phyloP scores from a whole-genome alignment of 495 filamentous ascomycete species.

The Hypoxylon fragiforme region DNA sequence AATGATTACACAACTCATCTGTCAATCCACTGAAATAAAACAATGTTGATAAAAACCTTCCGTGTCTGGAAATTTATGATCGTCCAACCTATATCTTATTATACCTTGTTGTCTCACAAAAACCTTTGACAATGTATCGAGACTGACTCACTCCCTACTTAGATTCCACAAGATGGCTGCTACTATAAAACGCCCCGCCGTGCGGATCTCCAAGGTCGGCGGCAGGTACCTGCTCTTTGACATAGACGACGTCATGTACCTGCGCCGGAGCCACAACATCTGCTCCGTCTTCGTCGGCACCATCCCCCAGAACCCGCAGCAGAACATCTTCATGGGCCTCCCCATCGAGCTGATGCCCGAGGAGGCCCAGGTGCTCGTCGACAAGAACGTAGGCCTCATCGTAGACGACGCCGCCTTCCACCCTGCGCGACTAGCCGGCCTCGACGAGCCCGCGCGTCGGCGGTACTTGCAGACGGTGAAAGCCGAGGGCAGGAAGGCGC shows the following conservation, averaged over 20 bases:
- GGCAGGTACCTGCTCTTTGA: conserved; percentile 89
- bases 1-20: conserved; percentile 78
- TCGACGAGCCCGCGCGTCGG: conserved; percentile 58
- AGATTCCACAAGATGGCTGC: conserved; percentile 40
- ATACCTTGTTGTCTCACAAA: background rate
- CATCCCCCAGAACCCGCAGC: conserved; percentile 86
- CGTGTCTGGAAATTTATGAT: conserved; percentile 46
- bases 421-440: conserved; percentile 57
- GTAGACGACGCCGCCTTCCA: conserved; percentile 76
- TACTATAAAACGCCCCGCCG: conserved; percentile 31
- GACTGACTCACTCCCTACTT: conserved; percentile 31
- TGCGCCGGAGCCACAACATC: conserved; percentile 81
- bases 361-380: conserved; percentile 81
- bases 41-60: conserved; percentile 43
- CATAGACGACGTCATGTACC: conserved; percentile 75
- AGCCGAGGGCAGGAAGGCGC: conserved; percentile 45
- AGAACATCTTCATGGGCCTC: conserved; percentile 90
- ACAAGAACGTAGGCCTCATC: conserved; percentile 76
- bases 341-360: conserved; percentile 89
- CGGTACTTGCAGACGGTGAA: conserved; percentile 48
- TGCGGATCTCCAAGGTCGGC: conserved; percentile 82
- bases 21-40: conserved; percentile 82
- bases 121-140: background rate
- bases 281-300: conserved; percentile 85
- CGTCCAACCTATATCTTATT: conserved; percentile 1